These are phyloP conservation scores for Plasmodium knowlesi DNA, from an alignment of 169 alveolate species.

Conservation along the genomic window DNA sequence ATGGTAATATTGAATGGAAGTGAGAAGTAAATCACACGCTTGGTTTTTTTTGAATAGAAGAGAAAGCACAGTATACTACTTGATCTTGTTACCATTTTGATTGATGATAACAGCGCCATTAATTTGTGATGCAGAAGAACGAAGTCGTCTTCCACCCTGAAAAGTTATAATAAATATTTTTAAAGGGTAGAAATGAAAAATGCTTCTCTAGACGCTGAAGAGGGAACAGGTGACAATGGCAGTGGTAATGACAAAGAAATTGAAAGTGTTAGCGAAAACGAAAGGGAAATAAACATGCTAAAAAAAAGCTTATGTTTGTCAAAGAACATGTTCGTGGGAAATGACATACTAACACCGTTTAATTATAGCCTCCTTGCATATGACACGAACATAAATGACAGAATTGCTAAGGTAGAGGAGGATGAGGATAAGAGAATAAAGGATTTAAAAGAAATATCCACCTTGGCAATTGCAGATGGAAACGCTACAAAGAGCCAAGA, in stretches of 20 bases:
- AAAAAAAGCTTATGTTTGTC: constrained; percentile 44
- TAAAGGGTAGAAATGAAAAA: constrained; percentile 31
- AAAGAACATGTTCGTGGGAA: constrained; percentile 69
- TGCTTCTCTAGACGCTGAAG: background rate
- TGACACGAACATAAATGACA: constrained; percentile 53
- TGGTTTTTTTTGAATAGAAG: background rate
- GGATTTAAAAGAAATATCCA: constrained; percentile 55
- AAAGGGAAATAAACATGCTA: constrained; percentile 18
- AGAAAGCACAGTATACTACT: background rate
- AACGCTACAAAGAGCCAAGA: constrained; percentile 19
- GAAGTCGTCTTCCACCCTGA: background rate
- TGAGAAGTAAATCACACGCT: background rate
- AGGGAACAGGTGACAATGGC: background rate
- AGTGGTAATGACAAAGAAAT: background rate
- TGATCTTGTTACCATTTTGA: background rate
- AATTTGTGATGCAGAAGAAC: background rate
- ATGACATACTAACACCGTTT: constrained; percentile 62
- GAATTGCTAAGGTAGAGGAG: constrained; percentile 21
- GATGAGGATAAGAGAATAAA: constrained; percentile 21
- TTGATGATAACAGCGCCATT: background rate
- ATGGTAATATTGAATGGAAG: background rate
- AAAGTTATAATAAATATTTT: background rate
- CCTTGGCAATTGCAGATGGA: constrained; percentile 25
- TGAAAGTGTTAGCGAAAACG: background rate
- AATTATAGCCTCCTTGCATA: constrained; percentile 61